Conservation (phyloP, 2,329 filamentous ascomycete species). For the Aspergillus sp. region DNA sequence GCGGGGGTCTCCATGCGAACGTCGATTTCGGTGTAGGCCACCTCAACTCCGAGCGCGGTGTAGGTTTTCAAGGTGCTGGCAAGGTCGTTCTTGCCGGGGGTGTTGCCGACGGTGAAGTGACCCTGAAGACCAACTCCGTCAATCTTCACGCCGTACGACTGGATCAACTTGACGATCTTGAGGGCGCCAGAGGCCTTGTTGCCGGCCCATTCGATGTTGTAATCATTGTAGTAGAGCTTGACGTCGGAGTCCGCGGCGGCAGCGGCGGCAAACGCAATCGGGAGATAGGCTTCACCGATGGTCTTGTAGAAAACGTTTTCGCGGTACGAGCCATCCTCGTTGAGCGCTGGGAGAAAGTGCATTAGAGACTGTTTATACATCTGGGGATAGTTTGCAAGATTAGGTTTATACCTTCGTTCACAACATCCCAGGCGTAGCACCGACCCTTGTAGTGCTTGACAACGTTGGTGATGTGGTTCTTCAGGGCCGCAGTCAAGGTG, state of each 20-base stretch:
- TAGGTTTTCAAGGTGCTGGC: constrained; percentile 39
- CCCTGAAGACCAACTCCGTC: constrained; percentile 50
- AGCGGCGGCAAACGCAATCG: constrained; percentile 48
- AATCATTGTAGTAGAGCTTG: constrained; percentile 49
- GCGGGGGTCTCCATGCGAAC: constrained; percentile 45
- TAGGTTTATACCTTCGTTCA: constrained; percentile 33
- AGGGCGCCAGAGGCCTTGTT: constrained; percentile 36
- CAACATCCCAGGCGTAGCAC: constrained; percentile 43
- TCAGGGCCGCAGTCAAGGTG: constrained; percentile 57
- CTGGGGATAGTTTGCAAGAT: background rate
- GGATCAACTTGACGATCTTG: constrained; percentile 39
- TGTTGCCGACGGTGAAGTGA: constrained; percentile 41
- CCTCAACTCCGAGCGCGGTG: constrained; percentile 40
- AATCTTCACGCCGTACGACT: constrained; percentile 43
- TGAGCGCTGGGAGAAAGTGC: constrained; percentile 31
- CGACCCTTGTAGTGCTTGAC: constrained; percentile 36
- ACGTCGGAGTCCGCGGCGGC: constrained; percentile 59
- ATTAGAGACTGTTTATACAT: background rate
- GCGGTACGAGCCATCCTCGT: constrained; percentile 49
- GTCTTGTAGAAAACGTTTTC: constrained; percentile 41
- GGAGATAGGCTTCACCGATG: constrained; percentile 47
- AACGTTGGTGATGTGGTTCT: constrained; percentile 44
- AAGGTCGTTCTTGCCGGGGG: constrained; percentile 41
- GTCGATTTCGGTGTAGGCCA: constrained; percentile 49
- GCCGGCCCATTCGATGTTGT: constrained; percentile 42